Conservation (phyloP, 352 stramenopile genomes). For the Phytophthora macrochlamydospora region DNA sequence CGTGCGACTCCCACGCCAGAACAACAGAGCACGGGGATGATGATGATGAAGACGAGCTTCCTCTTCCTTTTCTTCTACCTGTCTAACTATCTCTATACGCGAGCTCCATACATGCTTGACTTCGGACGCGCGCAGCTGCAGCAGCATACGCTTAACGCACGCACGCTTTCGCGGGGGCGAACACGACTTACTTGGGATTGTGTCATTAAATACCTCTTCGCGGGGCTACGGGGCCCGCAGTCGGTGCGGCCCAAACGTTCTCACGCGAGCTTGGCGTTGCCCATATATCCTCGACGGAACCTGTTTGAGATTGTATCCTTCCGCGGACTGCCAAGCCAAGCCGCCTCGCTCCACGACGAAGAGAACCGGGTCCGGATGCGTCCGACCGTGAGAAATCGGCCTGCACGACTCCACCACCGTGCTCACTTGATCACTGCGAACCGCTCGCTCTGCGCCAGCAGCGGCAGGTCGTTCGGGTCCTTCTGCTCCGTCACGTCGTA, state of each 20-base stretch:
- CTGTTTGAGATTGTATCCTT: too few relatives aligned
- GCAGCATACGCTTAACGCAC: conserved; percentile 18
- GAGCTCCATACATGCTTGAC: conserved; percentile 18
- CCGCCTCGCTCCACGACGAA: conserved; percentile 17
- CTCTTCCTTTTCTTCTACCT: neutral
- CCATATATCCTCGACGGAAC: too few relatives aligned
- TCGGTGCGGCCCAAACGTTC: neutral
- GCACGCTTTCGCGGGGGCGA: conserved; percentile 16
- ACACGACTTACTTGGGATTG: conserved; percentile 32
- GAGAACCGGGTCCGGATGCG: conserved; percentile 27
- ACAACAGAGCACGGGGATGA: conserved; percentile 1
- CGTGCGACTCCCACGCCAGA: neutral
- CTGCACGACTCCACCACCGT: neutral
- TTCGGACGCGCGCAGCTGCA: conserved; percentile 7
- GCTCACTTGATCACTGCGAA: conserved; percentile 67
- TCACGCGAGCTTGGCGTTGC: too few relatives aligned
- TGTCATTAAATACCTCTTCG: conserved; percentile 48
- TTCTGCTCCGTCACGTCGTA: conserved; percentile 77
- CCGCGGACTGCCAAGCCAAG: neutral
- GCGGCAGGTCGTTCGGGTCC: conserved; percentile 41
- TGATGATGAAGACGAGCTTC: neutral
- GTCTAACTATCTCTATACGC: neutral
- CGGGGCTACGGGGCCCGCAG: conserved; percentile 25
- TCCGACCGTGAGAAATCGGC: too few relatives aligned
- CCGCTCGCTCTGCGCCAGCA: conserved; percentile 72